Evolutionary conservation across 768 basidiomycete species (phyloP), one percentile per base, ranked within the genome.

Genomic region (Hirschioporus abietinus): DNA sequence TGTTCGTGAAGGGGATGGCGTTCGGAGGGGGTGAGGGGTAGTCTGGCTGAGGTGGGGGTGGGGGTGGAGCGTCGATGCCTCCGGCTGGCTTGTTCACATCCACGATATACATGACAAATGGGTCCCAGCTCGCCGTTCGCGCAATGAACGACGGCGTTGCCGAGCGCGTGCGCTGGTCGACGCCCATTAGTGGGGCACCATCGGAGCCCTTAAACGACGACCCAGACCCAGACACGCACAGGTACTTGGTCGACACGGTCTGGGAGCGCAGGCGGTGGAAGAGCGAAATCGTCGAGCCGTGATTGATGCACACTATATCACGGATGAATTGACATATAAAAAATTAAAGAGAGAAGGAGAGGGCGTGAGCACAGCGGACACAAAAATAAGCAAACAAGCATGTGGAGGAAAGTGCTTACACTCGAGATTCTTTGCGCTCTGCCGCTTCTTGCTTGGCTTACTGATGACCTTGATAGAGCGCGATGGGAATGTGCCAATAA

Each of bases 401-500:
- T 52, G 35, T 36, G 35, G 35, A 36, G 36, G 35, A 65, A 52
- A 30, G 36, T 20, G 78, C 95, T 81, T 75, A 96, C 95, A 79
- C 76, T 97, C 93, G 20, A 94, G 84, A 72, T 93, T 95, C 83
- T 96, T 96, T 60, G 91, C 92, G 74, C 90, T 93, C 77, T 94
- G 91, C 71, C 94, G 85, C 84, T 97, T 97, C 83, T 98, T 97
- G 80, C 92, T 94, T 4, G 96, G 96, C 77, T 98, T 99, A 79
- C 92, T 94, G 79, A 99, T 98, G 73, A 99, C 93, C 77, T 95
- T 96, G 83, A 99, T 98, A n/a, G 95, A 89, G 60, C 91, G 89
- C 70, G 92, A 93, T 59, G 92, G 90, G 80, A 98, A 98, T 23
- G 87, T 85, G 24, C 96, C 96, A 71, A 98, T 88, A 36, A 94